A percentile compares a stretch with the other conserved stretches of the same genome.
phyloP scores from a whole-genome alignment of 2,329 filamentous ascomycete species.

The Leptographium galeiforme region DNA sequence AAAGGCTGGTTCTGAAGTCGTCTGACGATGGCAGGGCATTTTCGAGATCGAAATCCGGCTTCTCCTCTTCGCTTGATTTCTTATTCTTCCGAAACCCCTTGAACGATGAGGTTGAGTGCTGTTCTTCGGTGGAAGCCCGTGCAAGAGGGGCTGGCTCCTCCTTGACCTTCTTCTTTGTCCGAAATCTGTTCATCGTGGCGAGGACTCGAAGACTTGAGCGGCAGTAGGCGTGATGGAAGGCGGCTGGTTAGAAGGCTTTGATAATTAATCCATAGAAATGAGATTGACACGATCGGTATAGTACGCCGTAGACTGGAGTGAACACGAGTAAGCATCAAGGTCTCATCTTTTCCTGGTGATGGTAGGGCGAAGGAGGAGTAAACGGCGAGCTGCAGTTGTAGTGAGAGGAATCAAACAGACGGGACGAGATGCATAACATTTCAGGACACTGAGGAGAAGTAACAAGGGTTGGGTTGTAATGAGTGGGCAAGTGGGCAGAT shows the following conservation, averaged over 20 bases:
- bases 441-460: neutral
- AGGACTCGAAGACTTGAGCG: too few relatives aligned
- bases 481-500: neutral
- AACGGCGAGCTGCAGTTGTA: neutral
- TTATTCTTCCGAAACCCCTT: conserved; percentile 37
- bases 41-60: conserved; percentile 56
- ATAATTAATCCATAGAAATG: neutral
- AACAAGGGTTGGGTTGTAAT: neutral
- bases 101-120: conserved; percentile 26
- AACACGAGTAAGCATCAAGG: too few relatives aligned
- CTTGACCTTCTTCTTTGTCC: conserved; percentile 58
- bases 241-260: neutral
- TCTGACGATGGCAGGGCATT: conserved; percentile 66
- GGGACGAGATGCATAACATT: neutral
- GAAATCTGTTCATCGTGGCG: conserved; percentile 59
- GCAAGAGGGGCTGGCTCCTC: conserved; percentile 30
- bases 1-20: conserved; percentile 85
- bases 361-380: neutral
- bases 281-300: too few relatives aligned
- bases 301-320: too few relatives aligned
- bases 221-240: neutral
- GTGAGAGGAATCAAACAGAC: neutral
- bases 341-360: neutral
- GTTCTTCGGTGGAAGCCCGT: conserved; percentile 38
- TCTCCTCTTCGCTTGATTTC: conserved; percentile 40